Conservation (phyloP, 495 filamentous ascomycete species). For the Penicillium maclennaniae region DNA sequence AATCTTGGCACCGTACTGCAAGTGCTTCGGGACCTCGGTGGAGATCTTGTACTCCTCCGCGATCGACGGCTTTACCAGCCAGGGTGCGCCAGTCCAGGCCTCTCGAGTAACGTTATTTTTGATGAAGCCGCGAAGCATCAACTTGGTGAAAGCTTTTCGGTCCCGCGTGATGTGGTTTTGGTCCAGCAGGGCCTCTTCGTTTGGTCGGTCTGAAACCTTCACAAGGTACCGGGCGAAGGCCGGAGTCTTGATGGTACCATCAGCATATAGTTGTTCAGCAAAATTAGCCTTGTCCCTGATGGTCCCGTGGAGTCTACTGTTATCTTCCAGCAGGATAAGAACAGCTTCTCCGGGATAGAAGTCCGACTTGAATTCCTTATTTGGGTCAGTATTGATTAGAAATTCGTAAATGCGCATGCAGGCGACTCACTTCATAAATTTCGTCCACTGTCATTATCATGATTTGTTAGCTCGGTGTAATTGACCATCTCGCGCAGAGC, state of each 20-base stretch:
- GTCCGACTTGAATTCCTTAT: conserved; percentile 83
- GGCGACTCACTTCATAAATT: conserved; percentile 55
- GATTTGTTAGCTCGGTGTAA: conserved; percentile 9
- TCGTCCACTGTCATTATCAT: conserved; percentile 53
- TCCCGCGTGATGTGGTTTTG: conserved; percentile 82
- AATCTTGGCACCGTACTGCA: conserved; percentile 74
- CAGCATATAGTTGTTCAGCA: conserved; percentile 53
- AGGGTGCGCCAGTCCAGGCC: conserved; percentile 90
- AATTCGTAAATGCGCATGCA: neutral
- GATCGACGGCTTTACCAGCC: conserved; percentile 85
- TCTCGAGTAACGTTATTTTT: conserved; percentile 91
- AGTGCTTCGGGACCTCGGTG: conserved; percentile 74
- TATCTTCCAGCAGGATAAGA: conserved; percentile 64
- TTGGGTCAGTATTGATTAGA: conserved; percentile 31
- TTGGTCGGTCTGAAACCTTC: conserved; percentile 61
- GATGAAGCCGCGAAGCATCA: conserved; percentile 87
- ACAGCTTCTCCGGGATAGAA: conserved; percentile 92
- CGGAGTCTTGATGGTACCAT: conserved; percentile 58
- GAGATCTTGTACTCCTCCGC: conserved; percentile 81
- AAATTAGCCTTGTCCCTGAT: conserved; percentile 88
- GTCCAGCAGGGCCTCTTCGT: conserved; percentile 74
- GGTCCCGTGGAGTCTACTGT: conserved; percentile 67
- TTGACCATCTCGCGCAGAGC: neutral
- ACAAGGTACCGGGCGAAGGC: conserved; percentile 81
- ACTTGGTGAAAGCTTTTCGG: conserved; percentile 91